phyloP scores from a whole-genome alignment of 495 filamentous ascomycete genomes.

The Cryomyces minteri region DNA sequence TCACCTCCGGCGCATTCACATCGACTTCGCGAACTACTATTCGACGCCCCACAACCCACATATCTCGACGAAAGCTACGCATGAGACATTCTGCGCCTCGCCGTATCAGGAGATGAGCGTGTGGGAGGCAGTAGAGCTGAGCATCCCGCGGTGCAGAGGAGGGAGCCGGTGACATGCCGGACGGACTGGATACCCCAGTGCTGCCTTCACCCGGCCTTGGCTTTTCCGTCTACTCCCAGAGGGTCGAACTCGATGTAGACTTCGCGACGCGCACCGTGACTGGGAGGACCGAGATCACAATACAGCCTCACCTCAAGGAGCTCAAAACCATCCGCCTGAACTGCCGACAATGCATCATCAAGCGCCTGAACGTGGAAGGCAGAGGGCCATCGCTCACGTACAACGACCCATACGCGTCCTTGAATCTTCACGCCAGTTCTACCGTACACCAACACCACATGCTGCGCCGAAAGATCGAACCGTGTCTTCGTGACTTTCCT shows the following conservation, averaged over 20 bases:
- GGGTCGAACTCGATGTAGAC: constrained; percentile 75
- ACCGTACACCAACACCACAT: constrained; percentile 65
- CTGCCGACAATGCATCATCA: constrained; percentile 70
- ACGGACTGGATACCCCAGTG: background rate
- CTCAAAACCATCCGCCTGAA: constrained; percentile 58
- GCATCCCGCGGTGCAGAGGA: no score
- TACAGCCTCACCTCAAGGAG: constrained; percentile 48
- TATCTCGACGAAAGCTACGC: no score
- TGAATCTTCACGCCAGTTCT: constrained; percentile 41
- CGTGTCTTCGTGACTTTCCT: constrained; percentile 36
- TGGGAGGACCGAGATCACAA: constrained; percentile 63
- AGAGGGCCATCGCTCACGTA: constrained; percentile 41
- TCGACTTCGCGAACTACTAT: no score
- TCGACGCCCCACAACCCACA: no score
- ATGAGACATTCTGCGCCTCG: no score
- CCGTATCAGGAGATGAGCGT: no score
- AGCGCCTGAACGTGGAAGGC: constrained; percentile 50
- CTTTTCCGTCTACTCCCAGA: constrained; percentile 30
- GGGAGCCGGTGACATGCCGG: background rate
- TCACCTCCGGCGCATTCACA: no score
- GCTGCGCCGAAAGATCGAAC: constrained; percentile 44
- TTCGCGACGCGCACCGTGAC: constrained; percentile 54
- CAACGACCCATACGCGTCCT: constrained; percentile 49
- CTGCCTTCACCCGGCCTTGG: background rate
- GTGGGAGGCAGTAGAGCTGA: no score